A percentile compares a stretch with the other conserved stretches of the same genome.
Conservation (phyloP, 441 rosid species). For the Gossypium davidsonii region DNA sequence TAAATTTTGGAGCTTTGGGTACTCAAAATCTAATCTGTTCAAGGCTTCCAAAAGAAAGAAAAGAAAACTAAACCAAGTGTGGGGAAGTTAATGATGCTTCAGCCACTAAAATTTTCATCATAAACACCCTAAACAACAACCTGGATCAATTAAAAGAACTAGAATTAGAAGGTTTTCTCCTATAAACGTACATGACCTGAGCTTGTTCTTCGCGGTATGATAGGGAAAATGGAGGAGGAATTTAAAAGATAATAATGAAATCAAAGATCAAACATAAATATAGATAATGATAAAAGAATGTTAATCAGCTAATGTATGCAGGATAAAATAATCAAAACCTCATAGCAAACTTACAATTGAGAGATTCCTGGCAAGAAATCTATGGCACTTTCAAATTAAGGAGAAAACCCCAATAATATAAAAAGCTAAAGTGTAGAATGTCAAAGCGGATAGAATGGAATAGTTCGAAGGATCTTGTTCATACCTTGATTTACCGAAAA, state of each 20-base stretch:
- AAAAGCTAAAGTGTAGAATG: neutral
- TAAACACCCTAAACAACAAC: neutral
- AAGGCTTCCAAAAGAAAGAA: neutral
- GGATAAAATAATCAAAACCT: neutral
- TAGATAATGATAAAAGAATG: neutral
- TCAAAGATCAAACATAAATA: neutral
- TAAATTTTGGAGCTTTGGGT: neutral
- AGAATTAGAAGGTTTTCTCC: neutral
- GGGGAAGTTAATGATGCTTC: neutral
- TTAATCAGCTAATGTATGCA: neutral
- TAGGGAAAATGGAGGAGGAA: too few species aligned
- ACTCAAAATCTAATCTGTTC: neutral
- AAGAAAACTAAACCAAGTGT: too few species aligned
- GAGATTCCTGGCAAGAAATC: neutral
- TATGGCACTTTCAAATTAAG: neutral
- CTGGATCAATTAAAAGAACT: neutral
- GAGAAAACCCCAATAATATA: neutral
- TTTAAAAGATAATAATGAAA: neutral
- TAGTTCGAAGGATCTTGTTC: neutral
- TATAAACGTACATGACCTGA: neutral
- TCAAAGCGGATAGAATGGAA: neutral
- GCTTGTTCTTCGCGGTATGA: too few species aligned
- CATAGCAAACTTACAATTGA: neutral
- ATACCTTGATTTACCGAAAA: neutral
- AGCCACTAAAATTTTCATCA: neutral